Evolutionary conservation across 2,329 filamentous ascomycete genomes (phyloP), one percentile per base, ranked within the genome.

Genomic region (Neoarthrinium moseri): DNA sequence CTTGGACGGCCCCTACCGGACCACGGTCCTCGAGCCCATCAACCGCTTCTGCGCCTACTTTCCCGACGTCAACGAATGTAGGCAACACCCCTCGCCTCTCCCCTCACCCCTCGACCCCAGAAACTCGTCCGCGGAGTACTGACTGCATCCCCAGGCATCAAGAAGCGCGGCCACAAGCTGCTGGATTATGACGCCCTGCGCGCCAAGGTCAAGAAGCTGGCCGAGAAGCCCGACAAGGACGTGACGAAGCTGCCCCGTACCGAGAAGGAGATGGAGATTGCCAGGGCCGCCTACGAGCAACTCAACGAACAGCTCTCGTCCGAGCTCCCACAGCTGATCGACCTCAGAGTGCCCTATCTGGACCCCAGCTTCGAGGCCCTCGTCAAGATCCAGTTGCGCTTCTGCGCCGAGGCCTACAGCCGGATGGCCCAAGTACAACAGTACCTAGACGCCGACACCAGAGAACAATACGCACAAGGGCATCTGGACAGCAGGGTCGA

Each of bases 371-470:
- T 99, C 63, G 94, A 99, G 71, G 94, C 95, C 0, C 83, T 99
- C 43, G 94, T 99, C 66, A 99, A 99, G 77, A 99, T 99, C 56
- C 94, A 99, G 73, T 70, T 99, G 60, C 81, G 94, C 29, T 99
- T 99, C 74, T 99, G 95, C 62, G 94, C 95, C 6, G 94, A 99
- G 72, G 94, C 94, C 2, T 99, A 99, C 70, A 91, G 86, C 51
- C 80, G 94, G 38, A 99, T 99, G 94, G 94, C 95, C 21, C 95
- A 99, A 73, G 95, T 99, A 47, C 94, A 99, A 73, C 94, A 99
- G 72, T 97, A 96, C 66, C 78, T 99, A 24, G 94, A 97, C 64
- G 87, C 92, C 23, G 91, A 96, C 62, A 97, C 92, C 43, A 81
- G 94, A 67, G 94, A 99, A 55, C 88, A 96, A 70, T 99, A 99